These are phyloP conservation scores for Phylloporus gajari DNA, from an alignment of 1,284 basidiomycete species.

Conservation along the genomic window DNA sequence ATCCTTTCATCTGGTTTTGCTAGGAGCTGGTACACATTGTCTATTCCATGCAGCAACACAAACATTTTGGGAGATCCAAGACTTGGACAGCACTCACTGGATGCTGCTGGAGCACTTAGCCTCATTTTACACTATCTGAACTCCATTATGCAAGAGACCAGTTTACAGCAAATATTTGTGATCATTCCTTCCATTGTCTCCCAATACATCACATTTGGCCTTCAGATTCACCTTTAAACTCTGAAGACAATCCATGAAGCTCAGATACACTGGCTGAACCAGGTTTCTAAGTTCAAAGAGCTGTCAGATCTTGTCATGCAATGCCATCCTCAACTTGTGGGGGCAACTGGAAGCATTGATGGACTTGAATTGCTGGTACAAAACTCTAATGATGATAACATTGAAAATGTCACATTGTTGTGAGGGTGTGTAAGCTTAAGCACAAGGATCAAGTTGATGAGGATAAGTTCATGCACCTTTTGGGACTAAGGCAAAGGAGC, in stretches of 20 bases:
- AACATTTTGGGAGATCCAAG: no score
- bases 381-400: no score
- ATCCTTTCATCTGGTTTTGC: conserved; percentile 51
- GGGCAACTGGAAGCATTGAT: conserved; percentile 18
- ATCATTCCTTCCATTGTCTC: conserved; percentile 21
- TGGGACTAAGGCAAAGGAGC: no score
- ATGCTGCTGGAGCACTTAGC: conserved; percentile 59
- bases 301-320: conserved; percentile 43
- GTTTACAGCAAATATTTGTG: conserved; percentile 45
- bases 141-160: conserved; percentile 52
- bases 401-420: no score
- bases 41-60: conserved; percentile 17
- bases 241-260: conserved; percentile 49
- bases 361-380: no score
- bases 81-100: conserved; percentile 10
- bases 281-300: conserved; percentile 26
- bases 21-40: neutral
- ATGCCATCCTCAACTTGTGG: conserved; percentile 42
- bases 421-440: no score
- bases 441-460: no score
- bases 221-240: conserved; percentile 45
- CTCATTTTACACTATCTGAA: conserved; percentile 56
- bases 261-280: conserved; percentile 47
- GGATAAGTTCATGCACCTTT: no score
- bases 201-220: conserved; percentile 50